Base-by-base conservation (phyloP, 208 protist genomes). In the Blechomonas ayalai region DNA sequence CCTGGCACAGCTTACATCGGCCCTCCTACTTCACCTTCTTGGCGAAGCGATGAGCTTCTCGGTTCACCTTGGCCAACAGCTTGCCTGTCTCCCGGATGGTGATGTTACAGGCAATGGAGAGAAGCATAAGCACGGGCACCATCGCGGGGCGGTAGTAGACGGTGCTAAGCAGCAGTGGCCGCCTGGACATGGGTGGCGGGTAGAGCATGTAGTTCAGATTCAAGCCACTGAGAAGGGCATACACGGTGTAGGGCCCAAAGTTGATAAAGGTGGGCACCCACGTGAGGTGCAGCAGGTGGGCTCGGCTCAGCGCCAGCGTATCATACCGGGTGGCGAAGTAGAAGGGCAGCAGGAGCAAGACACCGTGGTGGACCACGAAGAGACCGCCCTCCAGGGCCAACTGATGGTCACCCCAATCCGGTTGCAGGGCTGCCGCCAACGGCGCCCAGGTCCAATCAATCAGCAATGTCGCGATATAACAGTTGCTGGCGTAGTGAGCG, bases 181-280 rank as follows among this genome's bases (percentile, higher is more conserved):
- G 2, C 16, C 39, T 32, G 2, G 59, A 10, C 10, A 45, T 49
- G 5, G 50, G 64, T 24, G 81, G 76, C 13, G 81, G 81, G 37
- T 67, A 68, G 3, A 90, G 48, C 68, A 81, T 76, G 51, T 90
- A 90, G 41, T 90, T 82, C 1, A 90, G 27, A 47, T 90, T 90
- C 25, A 90, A 58, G 1, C 81, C 81, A 15, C 65, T 64, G 8
- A 90, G 35, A 25, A 74, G 49, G 8, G 55, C 64, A 32, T 59
- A 65, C 3, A 66, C 46, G 8, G 58, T 66, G 43, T 78, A 80
- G 34, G 69, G 18, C n/a, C 56, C 49, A 40, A 80, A 67, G 50
- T 84, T 86, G 7, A 85, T 37, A 3, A 68, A 6, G 15, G 59
- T 67, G 1, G 73, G 48, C 16, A 84, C 38, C 52, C 51, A 68